Percentiles rank a stretch among this genome's conserved stretches.
Conservation (phyloP, 106 monocot genomes). For the Platanthera guangdongensis region DNA sequence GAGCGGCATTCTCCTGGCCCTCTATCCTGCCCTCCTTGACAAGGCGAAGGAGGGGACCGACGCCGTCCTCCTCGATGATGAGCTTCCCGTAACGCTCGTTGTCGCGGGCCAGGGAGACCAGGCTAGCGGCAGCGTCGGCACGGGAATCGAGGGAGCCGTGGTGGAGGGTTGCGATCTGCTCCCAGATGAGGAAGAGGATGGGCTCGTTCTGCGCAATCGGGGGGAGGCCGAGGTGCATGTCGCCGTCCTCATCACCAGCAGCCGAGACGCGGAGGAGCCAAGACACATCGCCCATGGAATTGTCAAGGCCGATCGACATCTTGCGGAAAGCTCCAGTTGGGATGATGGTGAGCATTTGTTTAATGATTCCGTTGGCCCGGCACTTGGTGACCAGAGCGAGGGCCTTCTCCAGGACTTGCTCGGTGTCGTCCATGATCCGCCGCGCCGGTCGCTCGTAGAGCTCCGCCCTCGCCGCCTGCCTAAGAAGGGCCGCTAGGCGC, state of each 20-base stretch:
- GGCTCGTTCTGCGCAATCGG: conserved; percentile 89
- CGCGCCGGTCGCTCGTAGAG: conserved; percentile 73
- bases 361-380: conserved; percentile 33
- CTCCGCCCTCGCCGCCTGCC: conserved; percentile 57
- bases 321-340: conserved; percentile 52
- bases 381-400: conserved; percentile 39
- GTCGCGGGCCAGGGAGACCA: conserved; percentile 72
- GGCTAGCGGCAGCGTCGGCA: conserved; percentile 46
- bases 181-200: conserved; percentile 76
- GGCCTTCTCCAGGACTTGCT: conserved; percentile 55
- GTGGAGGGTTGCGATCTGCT: conserved; percentile 60
- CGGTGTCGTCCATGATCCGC: conserved; percentile 69
- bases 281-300: conserved; percentile 59
- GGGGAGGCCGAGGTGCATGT: conserved; percentile 50
- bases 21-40: conserved; percentile 62
- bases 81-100: conserved; percentile 53
- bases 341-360: conserved; percentile 48
- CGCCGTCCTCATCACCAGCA: conserved; percentile 35
- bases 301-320: conserved; percentile 49
- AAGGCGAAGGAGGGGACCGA: conserved; percentile 54
- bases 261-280: conserved; percentile 76
- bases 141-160: conserved; percentile 40
- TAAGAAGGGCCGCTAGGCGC: conserved; percentile 34
- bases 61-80: conserved; percentile 79
- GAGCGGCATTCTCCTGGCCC: conserved; percentile 64